Base-by-base conservation (phyloP, 495 filamentous ascomycete genomes). In the Neurospora sublineolata region DNA sequence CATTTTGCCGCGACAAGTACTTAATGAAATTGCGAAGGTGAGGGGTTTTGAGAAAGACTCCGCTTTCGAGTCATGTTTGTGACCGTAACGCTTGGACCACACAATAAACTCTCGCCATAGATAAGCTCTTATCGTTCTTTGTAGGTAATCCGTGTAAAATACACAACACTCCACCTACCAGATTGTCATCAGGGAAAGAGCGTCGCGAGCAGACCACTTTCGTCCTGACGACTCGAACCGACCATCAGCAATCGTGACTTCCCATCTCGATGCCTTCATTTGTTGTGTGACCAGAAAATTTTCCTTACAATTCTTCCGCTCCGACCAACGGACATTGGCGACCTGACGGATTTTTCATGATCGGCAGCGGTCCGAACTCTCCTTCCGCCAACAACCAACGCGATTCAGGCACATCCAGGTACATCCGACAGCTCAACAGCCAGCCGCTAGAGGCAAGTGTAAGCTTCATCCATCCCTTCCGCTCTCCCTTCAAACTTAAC, bases 161-260 rank as follows among this genome's bases (percentile, higher is more conserved):
- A 36, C 33, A 36, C 33, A 36, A 36, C 33, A 36, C 33, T 36
- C 33, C 33, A 36, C 4, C 33, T 27, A 60, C 12, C 27, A 64
- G 14, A 16, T 64, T 27, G 52, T 64, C 52, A 60, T 64, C 27
- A 30, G 52, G 46, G 52, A 60, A 60, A 60, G 52, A 60, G 52
- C 12, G 52, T 30, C 23, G 52, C 52, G 52, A 58, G 11, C 46
- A 27, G 42, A 52, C 20, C 44, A 52, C 20, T 46, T 4, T 16
- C 12, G 14, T 41, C 12, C 46, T 16, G 10, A 27, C 46, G 9
- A 52, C 39, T 41, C 39, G 39, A 12, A 16, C 46, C 10, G 23
- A 58, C 23, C 23, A 14, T 60, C 0, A 16, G 11, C 23, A 23
- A 60, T 60, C 23, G 52, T 60, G 23, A 33, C 52, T 60, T 60